These are phyloP conservation scores for Alternaria sp. DNA, from an alignment of 2,329 filamentous ascomycete species.

Conservation along the genomic window DNA sequence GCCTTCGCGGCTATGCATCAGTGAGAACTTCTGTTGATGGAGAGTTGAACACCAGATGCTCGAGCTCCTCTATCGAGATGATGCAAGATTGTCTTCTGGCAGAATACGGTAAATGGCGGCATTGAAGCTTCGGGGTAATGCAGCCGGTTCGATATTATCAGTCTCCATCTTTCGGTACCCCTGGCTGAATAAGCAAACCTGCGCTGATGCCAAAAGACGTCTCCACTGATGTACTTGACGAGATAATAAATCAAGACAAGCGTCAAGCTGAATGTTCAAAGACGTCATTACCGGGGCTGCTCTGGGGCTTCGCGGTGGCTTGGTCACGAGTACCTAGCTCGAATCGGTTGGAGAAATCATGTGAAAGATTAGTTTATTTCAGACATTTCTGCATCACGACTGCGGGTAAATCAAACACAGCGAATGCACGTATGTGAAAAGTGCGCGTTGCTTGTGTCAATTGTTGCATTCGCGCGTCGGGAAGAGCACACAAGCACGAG, in stretches of 20 bases:
- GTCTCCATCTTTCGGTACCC: not conserved
- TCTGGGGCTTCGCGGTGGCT: not conserved
- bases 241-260: not conserved
- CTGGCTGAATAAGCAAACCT: not conserved
- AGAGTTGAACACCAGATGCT: not conserved
- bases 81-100: not conserved
- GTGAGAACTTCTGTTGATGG: not conserved
- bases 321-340: no score
- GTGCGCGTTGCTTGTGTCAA: not conserved
- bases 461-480: not conserved
- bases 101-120: not conserved
- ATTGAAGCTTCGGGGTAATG: constrained; percentile 3
- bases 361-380: not conserved
- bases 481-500: not conserved
- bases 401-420: no score
- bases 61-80: not conserved
- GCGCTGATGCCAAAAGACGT: not conserved
- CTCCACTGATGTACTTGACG: not conserved
- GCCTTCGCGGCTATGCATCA: not conserved
- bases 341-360: not conserved
- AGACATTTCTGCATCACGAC: not conserved
- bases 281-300: not conserved
- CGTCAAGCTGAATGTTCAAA: not conserved
- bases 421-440: not conserved
- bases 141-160: not conserved